These are phyloP conservation scores for Penicillium sp. DNA, from an alignment of 2,329 filamentous ascomycete species.

Conservation along the genomic window DNA sequence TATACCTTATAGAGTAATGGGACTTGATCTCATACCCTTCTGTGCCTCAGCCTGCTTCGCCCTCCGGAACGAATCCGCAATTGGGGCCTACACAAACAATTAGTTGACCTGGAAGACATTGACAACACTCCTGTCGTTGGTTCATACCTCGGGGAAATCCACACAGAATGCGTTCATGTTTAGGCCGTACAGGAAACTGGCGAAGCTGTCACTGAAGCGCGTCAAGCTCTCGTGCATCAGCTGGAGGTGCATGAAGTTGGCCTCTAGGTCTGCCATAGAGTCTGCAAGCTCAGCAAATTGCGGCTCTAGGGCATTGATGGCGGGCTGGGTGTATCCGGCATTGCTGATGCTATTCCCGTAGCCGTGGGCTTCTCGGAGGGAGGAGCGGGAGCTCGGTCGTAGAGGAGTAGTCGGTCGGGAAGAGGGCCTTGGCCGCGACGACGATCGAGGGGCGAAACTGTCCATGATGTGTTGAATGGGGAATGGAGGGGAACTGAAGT, in stretches of 20 bases:
- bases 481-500: neutral
- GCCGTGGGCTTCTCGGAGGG: constrained; percentile 74
- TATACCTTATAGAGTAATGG: neutral
- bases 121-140: neutral
- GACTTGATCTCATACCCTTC: constrained; percentile 35
- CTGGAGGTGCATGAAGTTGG: constrained; percentile 96
- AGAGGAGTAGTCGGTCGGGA: constrained; percentile 90
- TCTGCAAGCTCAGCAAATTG: constrained; percentile 92
- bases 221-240: constrained; percentile 93
- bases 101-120: neutral
- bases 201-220: constrained; percentile 94
- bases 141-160: constrained; percentile 82
- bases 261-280: constrained; percentile 91
- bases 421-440: constrained; percentile 60
- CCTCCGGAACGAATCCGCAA: constrained; percentile 77
- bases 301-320: constrained; percentile 78
- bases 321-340: constrained; percentile 54
- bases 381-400: constrained; percentile 84
- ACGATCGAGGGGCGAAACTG: constrained; percentile 46
- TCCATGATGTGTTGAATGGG: constrained; percentile 29
- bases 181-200: constrained; percentile 89
- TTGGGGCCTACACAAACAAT: constrained; percentile 58
- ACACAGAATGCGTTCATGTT: constrained; percentile 99
- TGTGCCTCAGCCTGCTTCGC: constrained; percentile 60
- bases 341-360: constrained; percentile 41